phyloP scores from a whole-genome alignment of 2,329 filamentous ascomycete genomes.

The Stachybotrys elegans region DNA sequence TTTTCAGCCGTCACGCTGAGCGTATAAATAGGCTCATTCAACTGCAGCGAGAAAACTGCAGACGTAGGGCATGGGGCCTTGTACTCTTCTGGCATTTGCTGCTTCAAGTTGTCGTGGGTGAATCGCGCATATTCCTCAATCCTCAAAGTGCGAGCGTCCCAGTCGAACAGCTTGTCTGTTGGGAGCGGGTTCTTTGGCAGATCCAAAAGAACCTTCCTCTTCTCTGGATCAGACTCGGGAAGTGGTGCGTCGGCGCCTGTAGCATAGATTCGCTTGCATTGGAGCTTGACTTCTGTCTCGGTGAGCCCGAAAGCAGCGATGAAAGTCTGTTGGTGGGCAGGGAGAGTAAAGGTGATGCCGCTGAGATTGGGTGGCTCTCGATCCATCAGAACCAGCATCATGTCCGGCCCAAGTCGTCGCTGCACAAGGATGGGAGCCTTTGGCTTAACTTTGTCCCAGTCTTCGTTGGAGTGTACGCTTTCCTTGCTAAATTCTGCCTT shows the following conservation, averaged over 20 bases:
- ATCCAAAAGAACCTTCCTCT: not conserved
- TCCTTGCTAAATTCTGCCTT: not conserved
- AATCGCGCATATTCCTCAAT: not conserved
- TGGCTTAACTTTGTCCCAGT: not conserved
- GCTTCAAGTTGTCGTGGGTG: not conserved
- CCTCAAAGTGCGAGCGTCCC: not conserved
- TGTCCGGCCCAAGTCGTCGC: not conserved
- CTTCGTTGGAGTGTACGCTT: not conserved
- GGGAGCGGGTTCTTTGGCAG: not conserved
- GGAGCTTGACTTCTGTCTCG: not conserved
- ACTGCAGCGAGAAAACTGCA: not conserved
- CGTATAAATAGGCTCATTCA: not conserved
- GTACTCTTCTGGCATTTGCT: not conserved
- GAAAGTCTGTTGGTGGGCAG: slow-evolving; percentile 2
- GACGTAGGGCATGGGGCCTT: not conserved
- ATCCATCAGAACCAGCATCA: not conserved
- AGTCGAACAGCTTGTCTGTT: not conserved
- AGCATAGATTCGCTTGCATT: not conserved
- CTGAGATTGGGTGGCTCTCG: not conserved
- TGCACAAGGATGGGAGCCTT: not conserved
- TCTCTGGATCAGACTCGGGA: not conserved
- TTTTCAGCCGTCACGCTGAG: not conserved
- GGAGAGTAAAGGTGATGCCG: not conserved
- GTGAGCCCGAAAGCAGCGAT: not conserved
- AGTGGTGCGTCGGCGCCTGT: not conserved